Evolutionary conservation across 2,329 filamentous ascomycete genomes (phyloP).

Genomic region (Cordyceps sp.): DNA sequence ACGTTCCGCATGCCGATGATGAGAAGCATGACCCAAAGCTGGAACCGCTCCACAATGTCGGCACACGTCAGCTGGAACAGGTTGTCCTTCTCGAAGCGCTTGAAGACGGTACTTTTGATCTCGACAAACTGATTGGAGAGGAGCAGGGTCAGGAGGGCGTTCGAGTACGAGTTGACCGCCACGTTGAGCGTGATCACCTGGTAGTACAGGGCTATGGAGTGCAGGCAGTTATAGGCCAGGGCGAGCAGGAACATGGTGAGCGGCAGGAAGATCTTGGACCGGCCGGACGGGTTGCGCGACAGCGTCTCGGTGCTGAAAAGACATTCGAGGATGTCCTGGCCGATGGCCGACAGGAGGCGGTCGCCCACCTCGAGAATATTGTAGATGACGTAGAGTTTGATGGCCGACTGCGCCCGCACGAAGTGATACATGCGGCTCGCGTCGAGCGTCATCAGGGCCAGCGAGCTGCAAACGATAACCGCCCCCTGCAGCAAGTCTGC

Average conservation of each 20-base stretch:
- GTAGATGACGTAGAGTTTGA: conserved; percentile 98
- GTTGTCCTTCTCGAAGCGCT: conserved; percentile 97
- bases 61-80: conserved; percentile 92
- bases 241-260: conserved; percentile 84
- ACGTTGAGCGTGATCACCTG: conserved; percentile 97
- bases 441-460: conserved; percentile 77
- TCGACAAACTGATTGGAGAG: conserved; percentile 98
- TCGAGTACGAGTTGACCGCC: conserved; percentile 96
- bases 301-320: conserved; percentile 87
- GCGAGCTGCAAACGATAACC: conserved; percentile 72
- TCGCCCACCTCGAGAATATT: conserved; percentile 92
- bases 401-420: conserved; percentile 87
- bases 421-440: conserved; percentile 97
- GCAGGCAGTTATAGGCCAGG: conserved; percentile 72
- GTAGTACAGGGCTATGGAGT: conserved; percentile 82
- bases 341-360: conserved; percentile 74
- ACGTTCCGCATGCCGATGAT: conserved; percentile 95
- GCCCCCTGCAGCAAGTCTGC: conserved; percentile 85
- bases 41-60: conserved; percentile 92
- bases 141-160: conserved; percentile 78
- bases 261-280: conserved; percentile 78
- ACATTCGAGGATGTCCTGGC: conserved; percentile 92
- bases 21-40: conserved; percentile 91
- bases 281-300: conserved; percentile 70
- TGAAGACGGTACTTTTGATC: conserved; percentile 97